Conservation (phyloP, 129 eudicot genomes). For the Chrysanthemum seticuspe region DNA sequence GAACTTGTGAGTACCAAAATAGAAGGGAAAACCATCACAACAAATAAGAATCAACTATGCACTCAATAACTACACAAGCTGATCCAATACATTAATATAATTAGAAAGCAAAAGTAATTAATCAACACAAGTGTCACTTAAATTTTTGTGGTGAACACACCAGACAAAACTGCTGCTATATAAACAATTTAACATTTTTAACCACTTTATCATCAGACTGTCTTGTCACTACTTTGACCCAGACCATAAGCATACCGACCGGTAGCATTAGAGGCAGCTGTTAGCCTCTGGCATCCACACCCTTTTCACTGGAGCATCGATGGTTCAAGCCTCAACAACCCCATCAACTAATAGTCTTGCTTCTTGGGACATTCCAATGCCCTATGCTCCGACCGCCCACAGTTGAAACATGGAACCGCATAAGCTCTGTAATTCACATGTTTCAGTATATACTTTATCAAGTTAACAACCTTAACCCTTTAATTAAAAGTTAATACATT, state of each 20-base stretch:
- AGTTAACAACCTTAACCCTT: background rate
- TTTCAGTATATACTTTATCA: background rate
- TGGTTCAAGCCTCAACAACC: slow-evolving; percentile 16
- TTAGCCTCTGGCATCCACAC: slow-evolving; percentile 18
- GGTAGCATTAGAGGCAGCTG: slow-evolving; percentile 20
- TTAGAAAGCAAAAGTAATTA: background rate
- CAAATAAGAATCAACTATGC: no score
- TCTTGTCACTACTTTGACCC: background rate
- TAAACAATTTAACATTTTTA: background rate
- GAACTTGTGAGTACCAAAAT: no score
- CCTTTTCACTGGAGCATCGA: slow-evolving; percentile 7
- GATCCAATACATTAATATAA: background rate
- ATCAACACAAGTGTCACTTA: slow-evolving; percentile 1
- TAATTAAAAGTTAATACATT: no score
- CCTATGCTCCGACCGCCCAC: slow-evolving; percentile 78
- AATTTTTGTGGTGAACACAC: background rate
- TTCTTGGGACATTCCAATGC: slow-evolving; percentile 80
- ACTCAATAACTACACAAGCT: background rate
- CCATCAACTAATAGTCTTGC: slow-evolving; percentile 40
- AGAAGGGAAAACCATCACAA: no score
- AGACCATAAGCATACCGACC: slow-evolving; percentile 9
- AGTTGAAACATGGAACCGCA: slow-evolving; percentile 88
- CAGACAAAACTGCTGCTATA: slow-evolving; percentile 4
- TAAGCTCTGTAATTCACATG: slow-evolving; percentile 44
- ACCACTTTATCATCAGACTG: background rate